Percentiles rank a stretch among this genome's conserved stretches.
phyloP scores from a whole-genome alignment of 768 basidiomycete genomes.

The Chalciporus piperatus region DNA sequence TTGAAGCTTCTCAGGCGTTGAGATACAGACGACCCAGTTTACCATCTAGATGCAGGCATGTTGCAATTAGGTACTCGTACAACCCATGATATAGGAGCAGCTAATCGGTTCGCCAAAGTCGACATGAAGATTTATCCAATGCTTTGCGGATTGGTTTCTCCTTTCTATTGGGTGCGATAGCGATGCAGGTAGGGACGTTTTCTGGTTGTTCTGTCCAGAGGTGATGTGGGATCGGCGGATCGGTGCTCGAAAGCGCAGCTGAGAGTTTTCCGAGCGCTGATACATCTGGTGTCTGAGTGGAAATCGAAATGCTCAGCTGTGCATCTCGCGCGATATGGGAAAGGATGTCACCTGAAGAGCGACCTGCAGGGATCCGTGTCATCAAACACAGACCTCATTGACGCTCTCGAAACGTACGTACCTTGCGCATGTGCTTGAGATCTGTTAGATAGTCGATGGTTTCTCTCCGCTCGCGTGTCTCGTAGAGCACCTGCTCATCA shows the following conservation, averaged over 20 bases:
- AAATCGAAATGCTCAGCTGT: background rate
- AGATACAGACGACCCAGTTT: background rate
- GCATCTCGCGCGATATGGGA: background rate
- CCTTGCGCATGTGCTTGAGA: slow-evolving; percentile 42
- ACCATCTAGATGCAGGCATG: background rate
- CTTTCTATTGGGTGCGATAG: slow-evolving; percentile 41
- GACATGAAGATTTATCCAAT: slow-evolving; percentile 38
- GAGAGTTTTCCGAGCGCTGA: slow-evolving; percentile 33
- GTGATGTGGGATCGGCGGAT: slow-evolving; percentile 34
- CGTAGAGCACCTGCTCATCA: slow-evolving; percentile 36
- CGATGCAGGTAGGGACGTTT: slow-evolving; percentile 40
- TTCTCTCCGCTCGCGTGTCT: slow-evolving; percentile 36
- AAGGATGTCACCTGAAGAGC: slow-evolving; percentile 36
- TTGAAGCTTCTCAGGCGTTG: slow-evolving; percentile 35
- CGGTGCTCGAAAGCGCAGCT: slow-evolving; percentile 20
- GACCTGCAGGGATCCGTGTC: slow-evolving; percentile 24
- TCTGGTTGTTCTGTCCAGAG: slow-evolving; percentile 46
- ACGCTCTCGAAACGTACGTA: slow-evolving; percentile 13
- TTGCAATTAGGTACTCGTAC: background rate
- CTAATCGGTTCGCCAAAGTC: slow-evolving; percentile 34
- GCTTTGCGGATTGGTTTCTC: slow-evolving; percentile 39
- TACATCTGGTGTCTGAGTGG: slow-evolving; percentile 35
- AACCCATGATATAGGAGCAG: background rate
- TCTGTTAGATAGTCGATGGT: slow-evolving; percentile 39
- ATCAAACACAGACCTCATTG: background rate